Evolutionary conservation across 2,329 filamentous ascomycete species (phyloP).

Genomic region (Teratosphaeria gauchensis): DNA sequence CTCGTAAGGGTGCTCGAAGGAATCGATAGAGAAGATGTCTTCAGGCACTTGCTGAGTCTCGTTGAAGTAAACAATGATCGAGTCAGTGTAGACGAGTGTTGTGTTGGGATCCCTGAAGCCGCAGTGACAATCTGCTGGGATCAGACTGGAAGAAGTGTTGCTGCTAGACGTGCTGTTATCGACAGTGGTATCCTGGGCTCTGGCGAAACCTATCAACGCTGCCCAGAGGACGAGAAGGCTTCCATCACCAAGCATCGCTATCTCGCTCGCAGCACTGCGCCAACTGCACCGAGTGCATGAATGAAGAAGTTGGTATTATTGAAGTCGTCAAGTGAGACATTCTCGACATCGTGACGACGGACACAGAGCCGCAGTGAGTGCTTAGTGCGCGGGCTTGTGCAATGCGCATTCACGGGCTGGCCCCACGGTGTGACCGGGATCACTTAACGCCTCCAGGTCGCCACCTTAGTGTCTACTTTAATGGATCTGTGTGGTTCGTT

Average conservation of each 20-base stretch:
- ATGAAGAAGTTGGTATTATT: background rate
- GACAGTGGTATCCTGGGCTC: background rate
- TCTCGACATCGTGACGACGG: background rate
- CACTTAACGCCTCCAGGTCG: background rate
- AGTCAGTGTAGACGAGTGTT: slow-evolving; percentile 36
- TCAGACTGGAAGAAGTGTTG: background rate
- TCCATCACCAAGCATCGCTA: background rate
- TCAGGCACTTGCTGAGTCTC: slow-evolving; percentile 31
- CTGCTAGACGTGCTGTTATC: background rate
- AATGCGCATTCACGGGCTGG: background rate
- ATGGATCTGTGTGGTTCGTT: background rate
- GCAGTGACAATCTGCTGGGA: slow-evolving; percentile 32
- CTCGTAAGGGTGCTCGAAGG: slow-evolving; percentile 36
- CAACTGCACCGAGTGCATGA: background rate
- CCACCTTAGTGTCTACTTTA: background rate
- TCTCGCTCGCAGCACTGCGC: background rate
- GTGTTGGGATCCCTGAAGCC: slow-evolving; percentile 36
- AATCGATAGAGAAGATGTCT: slow-evolving; percentile 30
- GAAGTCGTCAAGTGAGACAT: background rate
- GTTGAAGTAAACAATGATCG: slow-evolving; percentile 43
- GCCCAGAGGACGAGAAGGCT: background rate
- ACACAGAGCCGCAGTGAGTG: background rate
- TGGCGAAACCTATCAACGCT: background rate
- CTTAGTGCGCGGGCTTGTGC: background rate
- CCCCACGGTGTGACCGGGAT: background rate